Percentiles rank a stretch among this genome's conserved stretches.
Conservation (phyloP, 768 basidiomycete species). For the Xerocomellus intermedius region DNA sequence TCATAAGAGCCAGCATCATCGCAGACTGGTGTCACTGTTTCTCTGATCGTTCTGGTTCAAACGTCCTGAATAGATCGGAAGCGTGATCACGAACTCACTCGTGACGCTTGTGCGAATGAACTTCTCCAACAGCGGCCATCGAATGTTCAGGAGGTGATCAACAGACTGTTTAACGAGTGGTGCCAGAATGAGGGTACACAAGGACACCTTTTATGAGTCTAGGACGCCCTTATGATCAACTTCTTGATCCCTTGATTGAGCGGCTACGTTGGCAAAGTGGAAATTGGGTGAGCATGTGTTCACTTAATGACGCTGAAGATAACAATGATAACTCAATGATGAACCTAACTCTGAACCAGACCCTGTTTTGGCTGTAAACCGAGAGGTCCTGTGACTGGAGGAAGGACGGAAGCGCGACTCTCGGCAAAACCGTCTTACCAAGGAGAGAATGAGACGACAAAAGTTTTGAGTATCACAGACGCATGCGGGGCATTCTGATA, state of each 20-base stretch:
- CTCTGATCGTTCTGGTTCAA: no score
- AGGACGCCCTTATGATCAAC: constrained; percentile 5
- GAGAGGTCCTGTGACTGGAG: background rate
- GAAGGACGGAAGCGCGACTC: background rate
- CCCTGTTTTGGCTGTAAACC: background rate
- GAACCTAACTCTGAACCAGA: background rate
- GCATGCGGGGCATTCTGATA: no score
- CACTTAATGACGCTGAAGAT: constrained; percentile 16
- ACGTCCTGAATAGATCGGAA: background rate
- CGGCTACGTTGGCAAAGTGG: constrained; percentile 9
- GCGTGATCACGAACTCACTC: background rate
- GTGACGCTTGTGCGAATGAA: background rate
- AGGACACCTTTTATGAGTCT: constrained; percentile 16
- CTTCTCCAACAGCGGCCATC: background rate
- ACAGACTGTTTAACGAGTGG: background rate
- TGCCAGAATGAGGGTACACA: background rate
- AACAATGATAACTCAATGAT: constrained; percentile 1
- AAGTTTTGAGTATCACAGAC: background rate
- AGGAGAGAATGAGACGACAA: background rate
- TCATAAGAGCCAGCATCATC: background rate
- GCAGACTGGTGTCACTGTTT: no score
- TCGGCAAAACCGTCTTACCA: background rate
- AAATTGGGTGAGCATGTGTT: constrained; percentile 4
- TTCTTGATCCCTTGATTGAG: constrained; percentile 4
- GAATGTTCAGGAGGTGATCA: background rate